Evolutionary conservation across 2,329 filamentous ascomycete species (phyloP).

Genomic region (Paraphoma chrysanthemicola): DNA sequence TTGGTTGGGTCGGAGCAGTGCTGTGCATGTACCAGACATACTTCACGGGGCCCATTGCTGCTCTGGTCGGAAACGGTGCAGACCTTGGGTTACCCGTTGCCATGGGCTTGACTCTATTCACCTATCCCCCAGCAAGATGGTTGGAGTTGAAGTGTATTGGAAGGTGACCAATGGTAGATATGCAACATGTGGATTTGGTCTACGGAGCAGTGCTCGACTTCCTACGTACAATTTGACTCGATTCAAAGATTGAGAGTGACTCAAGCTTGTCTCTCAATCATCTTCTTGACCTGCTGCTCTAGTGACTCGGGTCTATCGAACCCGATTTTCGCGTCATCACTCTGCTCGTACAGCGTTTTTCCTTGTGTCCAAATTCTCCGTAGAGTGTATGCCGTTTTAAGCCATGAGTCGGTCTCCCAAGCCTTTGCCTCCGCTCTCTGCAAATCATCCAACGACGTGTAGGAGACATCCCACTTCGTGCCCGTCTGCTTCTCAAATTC

Average conservation of each 20-base stretch:
- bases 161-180: constrained; percentile 7
- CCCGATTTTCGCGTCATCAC: constrained; percentile 68
- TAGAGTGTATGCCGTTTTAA: constrained; percentile 65
- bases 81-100: constrained; percentile 63
- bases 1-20: constrained; percentile 29
- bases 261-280: constrained; percentile 14
- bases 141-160: constrained; percentile 51
- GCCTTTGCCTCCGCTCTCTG: constrained; percentile 64
- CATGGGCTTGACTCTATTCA: constrained; percentile 61
- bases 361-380: constrained; percentile 76
- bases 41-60: constrained; percentile 29
- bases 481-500: constrained; percentile 73
- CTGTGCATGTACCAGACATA: constrained; percentile 34
- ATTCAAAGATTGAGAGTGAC: no score
- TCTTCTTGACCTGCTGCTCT: constrained; percentile 52
- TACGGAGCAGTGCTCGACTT: no score
- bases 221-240: no score
- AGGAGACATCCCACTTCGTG: constrained; percentile 61
- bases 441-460: constrained; percentile 62
- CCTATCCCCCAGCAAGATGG: constrained; percentile 62
- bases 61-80: constrained; percentile 51
- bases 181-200: background rate
- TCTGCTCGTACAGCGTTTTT: constrained; percentile 72
- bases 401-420: constrained; percentile 61
- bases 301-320: constrained; percentile 59